Base-by-base conservation (phyloP, 257 asterid species). In the Lycium ferocissimum region DNA sequence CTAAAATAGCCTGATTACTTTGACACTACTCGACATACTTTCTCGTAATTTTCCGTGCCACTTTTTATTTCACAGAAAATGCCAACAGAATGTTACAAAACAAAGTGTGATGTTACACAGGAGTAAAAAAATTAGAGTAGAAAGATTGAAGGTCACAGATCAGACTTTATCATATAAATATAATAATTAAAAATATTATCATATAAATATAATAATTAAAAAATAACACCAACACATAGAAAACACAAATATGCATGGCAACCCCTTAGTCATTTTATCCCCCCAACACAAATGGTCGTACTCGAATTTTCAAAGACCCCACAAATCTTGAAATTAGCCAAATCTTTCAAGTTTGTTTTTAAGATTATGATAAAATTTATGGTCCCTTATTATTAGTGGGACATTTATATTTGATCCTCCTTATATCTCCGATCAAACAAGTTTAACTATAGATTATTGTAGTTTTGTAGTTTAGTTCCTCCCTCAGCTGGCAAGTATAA, bases 31-130 rank as follows among this genome's bases (percentile, higher is more conserved):
- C 63, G 15, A 38, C 2, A 22, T 22, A 75, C 62, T 20, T 75
- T 75, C 45, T 75, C 22, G 2, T 75, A 75, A 15, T 75, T 75
- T 75, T 75, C 81, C 22, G 20, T 75, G 81, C 45, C 81, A 22
- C 12, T 8, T 13, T 45, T 49, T 75, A 22, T 22, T 53, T 62
- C 20, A 51, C 59, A 76, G 26, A 76, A 51, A 76, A 76, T 51
- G 82, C 45, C 63, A 76, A 51, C 40, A 51, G 82, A 12, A 51
- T 51, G 62, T 22, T 76, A 12, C 63, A 51, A 51, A 67, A 20
- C n/a, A 11, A 10, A 10, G 18, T 72, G 57, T 72, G 56, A 71
- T 17, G 26, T 38, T 35, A 71, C 22, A 38, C 8, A 3, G 4
- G 57, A 71, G 17, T 71, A 43, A 45, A 45, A 18, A 0, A 49